Evolutionary conservation across 305 asterid genomes (phyloP).

Genomic region (Solanum chacoense): DNA sequence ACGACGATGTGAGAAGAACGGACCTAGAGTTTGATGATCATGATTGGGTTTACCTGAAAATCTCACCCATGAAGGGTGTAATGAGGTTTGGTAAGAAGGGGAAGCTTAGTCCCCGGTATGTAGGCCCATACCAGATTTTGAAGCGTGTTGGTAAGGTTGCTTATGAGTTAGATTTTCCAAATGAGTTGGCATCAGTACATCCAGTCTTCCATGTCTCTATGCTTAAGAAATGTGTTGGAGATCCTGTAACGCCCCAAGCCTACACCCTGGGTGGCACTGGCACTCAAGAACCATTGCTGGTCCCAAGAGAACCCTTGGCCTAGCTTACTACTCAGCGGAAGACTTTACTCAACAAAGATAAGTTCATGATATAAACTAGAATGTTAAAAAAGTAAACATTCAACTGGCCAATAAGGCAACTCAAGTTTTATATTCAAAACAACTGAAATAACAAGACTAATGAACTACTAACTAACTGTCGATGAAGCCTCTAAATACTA

Average conservation of each 20-base stretch:
- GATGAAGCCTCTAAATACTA: too few relatives aligned
- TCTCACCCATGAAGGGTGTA: background rate
- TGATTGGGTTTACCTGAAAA: background rate
- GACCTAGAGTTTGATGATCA: background rate
- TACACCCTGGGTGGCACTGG: too few relatives aligned
- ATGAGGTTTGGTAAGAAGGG: background rate
- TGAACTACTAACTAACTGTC: too few relatives aligned
- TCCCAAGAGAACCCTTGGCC: background rate
- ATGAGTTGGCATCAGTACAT: background rate
- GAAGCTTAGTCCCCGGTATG: background rate
- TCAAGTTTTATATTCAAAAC: too few relatives aligned
- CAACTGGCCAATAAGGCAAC: too few relatives aligned
- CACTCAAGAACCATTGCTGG: too few relatives aligned
- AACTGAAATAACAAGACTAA: too few relatives aligned
- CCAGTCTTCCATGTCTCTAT: background rate
- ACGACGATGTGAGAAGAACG: background rate
- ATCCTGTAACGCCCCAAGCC: background rate
- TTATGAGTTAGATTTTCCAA: background rate
- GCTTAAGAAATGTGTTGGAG: background rate
- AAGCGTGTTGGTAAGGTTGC: background rate
- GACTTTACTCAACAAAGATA: too few relatives aligned
- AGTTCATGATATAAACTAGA: too few relatives aligned
- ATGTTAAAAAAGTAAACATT: too few relatives aligned
- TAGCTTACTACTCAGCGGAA: too few relatives aligned
- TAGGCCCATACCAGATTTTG: background rate